Percentiles rank a stretch among this genome's conserved stretches.
These are phyloP conservation scores for Massarina eburnea DNA, from an alignment of 2,329 filamentous ascomycete genomes.

Conservation along the genomic window DNA sequence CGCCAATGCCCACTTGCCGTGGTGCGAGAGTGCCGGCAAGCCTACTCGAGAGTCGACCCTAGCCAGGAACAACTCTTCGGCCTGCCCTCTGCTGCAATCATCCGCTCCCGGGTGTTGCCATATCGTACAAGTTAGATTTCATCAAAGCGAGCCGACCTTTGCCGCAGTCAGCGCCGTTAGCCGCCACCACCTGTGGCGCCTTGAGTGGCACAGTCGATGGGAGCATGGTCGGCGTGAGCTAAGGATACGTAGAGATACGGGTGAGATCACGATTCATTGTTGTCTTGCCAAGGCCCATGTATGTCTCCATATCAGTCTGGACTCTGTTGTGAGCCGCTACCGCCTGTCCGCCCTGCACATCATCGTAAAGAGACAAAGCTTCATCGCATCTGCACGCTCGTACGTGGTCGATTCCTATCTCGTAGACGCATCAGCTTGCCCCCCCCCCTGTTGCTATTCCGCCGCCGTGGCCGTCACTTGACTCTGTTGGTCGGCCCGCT, in stretches of 20 bases:
- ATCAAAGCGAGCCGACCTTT: conserved; percentile 21
- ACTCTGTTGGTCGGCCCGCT: conserved; percentile 41
- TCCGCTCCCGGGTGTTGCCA: conserved; percentile 24
- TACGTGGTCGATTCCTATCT: conserved; percentile 29
- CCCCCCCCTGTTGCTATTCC: conserved; percentile 32
- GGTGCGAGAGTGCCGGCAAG: conserved; percentile 27
- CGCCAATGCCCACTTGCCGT: conserved; percentile 23
- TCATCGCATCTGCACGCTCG: conserved; percentile 20
- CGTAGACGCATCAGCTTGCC: conserved; percentile 27
- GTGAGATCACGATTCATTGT: conserved; percentile 23
- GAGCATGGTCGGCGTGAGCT: background rate
- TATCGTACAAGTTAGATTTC: conserved; percentile 25
- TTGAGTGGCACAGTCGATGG: conserved; percentile 31
- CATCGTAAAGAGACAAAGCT: conserved; percentile 33
- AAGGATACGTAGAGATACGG: conserved; percentile 10
- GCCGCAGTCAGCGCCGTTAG: conserved; percentile 18
- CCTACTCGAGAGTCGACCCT: conserved; percentile 21
- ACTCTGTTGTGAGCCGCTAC: conserved; percentile 31
- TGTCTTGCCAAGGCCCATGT: too few species aligned
- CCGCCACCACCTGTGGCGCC: conserved; percentile 28
- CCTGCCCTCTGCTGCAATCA: conserved; percentile 19
- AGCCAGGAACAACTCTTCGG: conserved; percentile 27
- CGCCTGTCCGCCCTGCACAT: conserved; percentile 36
- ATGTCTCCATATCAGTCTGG: conserved; percentile 14
- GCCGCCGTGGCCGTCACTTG: conserved; percentile 38